Evolutionary conservation across 2,329 filamentous ascomycete species (phyloP), one percentile per base, ranked within the genome.

Genomic region (Sporothrix pallida): DNA sequence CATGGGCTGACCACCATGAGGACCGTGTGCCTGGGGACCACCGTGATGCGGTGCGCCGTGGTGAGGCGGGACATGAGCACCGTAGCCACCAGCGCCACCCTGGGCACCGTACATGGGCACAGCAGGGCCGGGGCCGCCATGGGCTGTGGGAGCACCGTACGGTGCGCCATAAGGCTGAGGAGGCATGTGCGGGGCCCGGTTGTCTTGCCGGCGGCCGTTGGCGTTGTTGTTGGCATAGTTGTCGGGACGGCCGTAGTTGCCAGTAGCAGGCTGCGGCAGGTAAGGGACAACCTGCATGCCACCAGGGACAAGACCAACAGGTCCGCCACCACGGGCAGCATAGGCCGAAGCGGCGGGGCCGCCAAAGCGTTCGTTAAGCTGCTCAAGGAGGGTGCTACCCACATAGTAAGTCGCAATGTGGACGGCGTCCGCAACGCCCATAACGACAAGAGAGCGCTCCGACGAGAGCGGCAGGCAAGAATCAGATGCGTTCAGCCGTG

Each of bases 251-350:
- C 95, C 95, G 81, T 95, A 98, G 82, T 95, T 95, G 77, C 96
- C 96, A 74, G 94, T 93, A 73, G 94, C 93, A 42, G 95, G 93
- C 82, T 98, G 95, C 69, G 96, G 96, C 73, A 94, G 93, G 81
- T 99, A 99, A 6, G 96, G 96, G n/a, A 98, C 94, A 69, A 99
- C 96, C 82, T 98, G 96, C 94, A 99, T 97, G 75, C 96, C 96
- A 75, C 96, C 96, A 26, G 96, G 96, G 17, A 98, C 94, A 48
- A 95, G 94, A 70, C 95, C 95, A 74, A 95, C 94, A 70, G 96
- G 95, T 69, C 93, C 95, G 76, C 96, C 96, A 80, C 94, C 97
- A 77, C 96, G 91, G 65, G 95, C 97, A 65, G 96, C 96, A 81
- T 99, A 99, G 44, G 96, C 95, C n/a, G 96, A 99, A 69, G 96